Base-by-base conservation (phyloP, 495 filamentous ascomycete species). In the Hypoxylon lenormandii region DNA sequence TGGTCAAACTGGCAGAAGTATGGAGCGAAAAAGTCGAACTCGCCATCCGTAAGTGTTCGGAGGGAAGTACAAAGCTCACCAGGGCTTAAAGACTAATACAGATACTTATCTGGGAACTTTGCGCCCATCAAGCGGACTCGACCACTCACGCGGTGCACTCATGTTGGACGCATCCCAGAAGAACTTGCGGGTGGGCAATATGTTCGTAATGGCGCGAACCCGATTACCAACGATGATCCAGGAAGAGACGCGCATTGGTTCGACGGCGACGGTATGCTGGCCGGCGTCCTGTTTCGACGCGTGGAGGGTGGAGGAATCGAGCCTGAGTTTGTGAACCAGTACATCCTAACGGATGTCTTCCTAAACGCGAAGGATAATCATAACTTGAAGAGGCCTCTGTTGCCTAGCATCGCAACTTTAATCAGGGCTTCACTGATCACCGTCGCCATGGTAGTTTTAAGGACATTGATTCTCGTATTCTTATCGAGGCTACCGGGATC, bases 231-330 rank as follows among this genome's bases (percentile, higher is more conserved):
- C 53, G 76, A 85, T n/a, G 80, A 86, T 56, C 66, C 83, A 19
- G 77, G 77, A 30, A 81, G 86, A 51, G 82, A 86, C 61, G 80
- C 84, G 19, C 88, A 91, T 64, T 90, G 87, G 87, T 90, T 91
- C 62, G 89, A 90, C 64, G 89, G 89, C 47, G 89, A 90, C 76
- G 89, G 88, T 1, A 90, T 91, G 88, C 83, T 90, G 3, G 82
- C 84, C 19, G 89, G 88, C 12, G 86, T 91, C 0, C 77, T 78
- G 7, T 90, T 91, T 75, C 74, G 68, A 36, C 77, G 77, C 2
- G 66, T 64, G 4, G 65, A 66, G 3, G 40, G 37, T 13, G 69
- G 72, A 0, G 65, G 50, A 6, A 79, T 87, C 4, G 68, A 78
- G 54, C 88, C 88, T 6, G 75, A 85, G 43, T 91, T 90, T 66